A percentile compares a stretch with the other conserved stretches of the same genome.
Evolutionary conservation across 2,329 filamentous ascomycete species (phyloP).

Genomic region (Sarocladium strictum): DNA sequence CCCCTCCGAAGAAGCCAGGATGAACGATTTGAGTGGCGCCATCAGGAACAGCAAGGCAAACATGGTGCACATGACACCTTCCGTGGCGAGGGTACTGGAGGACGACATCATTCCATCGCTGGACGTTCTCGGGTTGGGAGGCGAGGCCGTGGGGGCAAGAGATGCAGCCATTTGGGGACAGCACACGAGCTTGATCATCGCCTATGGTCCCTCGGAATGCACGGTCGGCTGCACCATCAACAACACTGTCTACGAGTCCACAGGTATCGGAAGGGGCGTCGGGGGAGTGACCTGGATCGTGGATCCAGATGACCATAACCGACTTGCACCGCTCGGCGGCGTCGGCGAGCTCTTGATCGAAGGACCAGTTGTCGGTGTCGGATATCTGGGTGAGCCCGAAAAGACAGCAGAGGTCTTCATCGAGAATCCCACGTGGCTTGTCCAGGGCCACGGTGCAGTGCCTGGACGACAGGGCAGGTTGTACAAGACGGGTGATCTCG

Average conservation of each 20-base stretch:
- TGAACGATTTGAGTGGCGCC: slow-evolving; percentile 43
- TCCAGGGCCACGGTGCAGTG: slow-evolving; percentile 27
- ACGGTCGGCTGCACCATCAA: slow-evolving; percentile 47
- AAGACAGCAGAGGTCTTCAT: slow-evolving; percentile 56
- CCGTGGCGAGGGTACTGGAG: slow-evolving; percentile 41
- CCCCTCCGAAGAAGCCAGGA: slow-evolving; percentile 46
- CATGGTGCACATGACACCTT: slow-evolving; percentile 46
- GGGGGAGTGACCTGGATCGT: slow-evolving; percentile 46
- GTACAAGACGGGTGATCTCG: slow-evolving; percentile 57
- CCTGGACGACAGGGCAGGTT: slow-evolving; percentile 37
- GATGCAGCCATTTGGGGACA: slow-evolving; percentile 43
- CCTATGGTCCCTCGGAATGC: slow-evolving; percentile 49
- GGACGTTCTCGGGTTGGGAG: slow-evolving; percentile 42
- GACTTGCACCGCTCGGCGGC: slow-evolving; percentile 39
- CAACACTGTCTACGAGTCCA: slow-evolving; percentile 31
- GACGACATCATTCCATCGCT: slow-evolving; percentile 38
- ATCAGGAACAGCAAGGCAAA: slow-evolving; percentile 38
- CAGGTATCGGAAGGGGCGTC: slow-evolving; percentile 43
- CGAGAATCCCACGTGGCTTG: slow-evolving; percentile 46
- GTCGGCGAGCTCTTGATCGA: slow-evolving; percentile 50
- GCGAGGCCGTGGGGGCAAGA: slow-evolving; percentile 46
- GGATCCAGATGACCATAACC: slow-evolving; percentile 39
- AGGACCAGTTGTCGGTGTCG: slow-evolving; percentile 55
- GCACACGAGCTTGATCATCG: slow-evolving; percentile 41
- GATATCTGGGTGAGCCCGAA: slow-evolving; percentile 52